Percentiles rank a stretch among this genome's conserved stretches.
phyloP scores from a whole-genome alignment of 2,329 filamentous ascomycete genomes.

The Claviceps pazoutovae region DNA sequence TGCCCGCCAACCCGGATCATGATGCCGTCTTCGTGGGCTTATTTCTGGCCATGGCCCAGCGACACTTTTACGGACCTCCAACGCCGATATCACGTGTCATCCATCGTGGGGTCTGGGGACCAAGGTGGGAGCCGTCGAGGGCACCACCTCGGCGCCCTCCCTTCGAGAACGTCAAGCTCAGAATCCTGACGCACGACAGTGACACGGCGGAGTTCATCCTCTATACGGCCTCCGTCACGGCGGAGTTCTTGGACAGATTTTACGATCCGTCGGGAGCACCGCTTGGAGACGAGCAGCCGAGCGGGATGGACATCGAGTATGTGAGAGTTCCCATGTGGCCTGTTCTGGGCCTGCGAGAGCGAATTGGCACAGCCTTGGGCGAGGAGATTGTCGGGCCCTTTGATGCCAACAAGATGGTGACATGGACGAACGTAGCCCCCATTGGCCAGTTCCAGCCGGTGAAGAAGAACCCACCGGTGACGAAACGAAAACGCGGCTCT shows the following conservation, averaged over 20 bases:
- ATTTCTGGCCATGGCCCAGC: slow-evolving; percentile 44
- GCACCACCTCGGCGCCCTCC: slow-evolving; percentile 14
- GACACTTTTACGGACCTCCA: slow-evolving; percentile 30
- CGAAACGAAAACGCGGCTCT: slow-evolving; percentile 19
- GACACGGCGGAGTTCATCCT: slow-evolving; percentile 36
- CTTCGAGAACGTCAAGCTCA: slow-evolving; percentile 35
- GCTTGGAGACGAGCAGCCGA: slow-evolving; percentile 10
- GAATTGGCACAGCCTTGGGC: slow-evolving; percentile 39
- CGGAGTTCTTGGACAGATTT: slow-evolving; percentile 35
- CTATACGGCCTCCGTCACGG: slow-evolving; percentile 36
- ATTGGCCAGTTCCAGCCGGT: slow-evolving; percentile 13
- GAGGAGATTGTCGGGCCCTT: slow-evolving; percentile 32
- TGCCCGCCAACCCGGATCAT: slow-evolving; percentile 34
- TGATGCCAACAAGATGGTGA: slow-evolving; percentile 23
- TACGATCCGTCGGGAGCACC: slow-evolving; percentile 31
- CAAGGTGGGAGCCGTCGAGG: slow-evolving; percentile 13
- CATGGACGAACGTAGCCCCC: slow-evolving; percentile 24
- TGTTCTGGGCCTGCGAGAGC: slow-evolving; percentile 38
- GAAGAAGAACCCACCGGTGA: slow-evolving; percentile 2
- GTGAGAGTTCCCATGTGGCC: slow-evolving; percentile 39
- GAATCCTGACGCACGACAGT: slow-evolving; percentile 37
- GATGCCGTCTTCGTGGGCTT: slow-evolving; percentile 38
- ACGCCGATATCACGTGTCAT: slow-evolving; percentile 6
- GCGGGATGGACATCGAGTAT: slow-evolving; percentile 32
- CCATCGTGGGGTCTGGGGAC: slow-evolving; percentile 8